A percentile compares a stretch with the other conserved stretches of the same genome.
phyloP scores from a whole-genome alignment of 208 protist genomes.

The Ichthyophonus hoferi region DNA sequence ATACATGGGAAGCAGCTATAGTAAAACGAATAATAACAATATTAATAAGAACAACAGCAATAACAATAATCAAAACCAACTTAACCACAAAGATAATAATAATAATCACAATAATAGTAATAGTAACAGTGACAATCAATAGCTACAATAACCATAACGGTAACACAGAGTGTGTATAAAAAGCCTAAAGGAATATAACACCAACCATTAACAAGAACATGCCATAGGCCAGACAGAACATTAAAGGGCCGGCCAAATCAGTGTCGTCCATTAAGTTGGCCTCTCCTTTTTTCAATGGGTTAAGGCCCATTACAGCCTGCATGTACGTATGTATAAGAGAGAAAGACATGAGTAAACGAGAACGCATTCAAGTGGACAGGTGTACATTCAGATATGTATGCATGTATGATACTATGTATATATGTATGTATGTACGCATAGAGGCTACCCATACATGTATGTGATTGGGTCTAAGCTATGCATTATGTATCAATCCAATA shows the following conservation, averaged over 20 bases:
- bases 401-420: neutral
- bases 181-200: too few relatives aligned
- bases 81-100: too few relatives aligned
- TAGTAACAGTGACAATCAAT: too few relatives aligned
- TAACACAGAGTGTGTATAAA: too few relatives aligned
- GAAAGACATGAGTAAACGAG: too few relatives aligned
- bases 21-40: too few relatives aligned
- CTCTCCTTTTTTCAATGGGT: constrained; percentile 52
- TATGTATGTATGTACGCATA: neutral
- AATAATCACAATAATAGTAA: too few relatives aligned
- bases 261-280: constrained; percentile 56
- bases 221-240: constrained; percentile 62
- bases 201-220: constrained; percentile 57
- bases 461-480: constrained; percentile 6
- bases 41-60: too few relatives aligned
- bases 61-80: too few relatives aligned
- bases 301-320: constrained; percentile 43
- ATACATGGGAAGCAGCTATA: too few relatives aligned
- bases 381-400: neutral
- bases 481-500: too few relatives aligned
- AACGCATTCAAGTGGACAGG: neutral
- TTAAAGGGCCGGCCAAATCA: constrained; percentile 63
- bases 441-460: neutral
- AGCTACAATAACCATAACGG: too few relatives aligned
- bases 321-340: neutral